A percentile compares a stretch with the other conserved stretches of the same genome.
Conservation (phyloP, 495 filamentous ascomycete species). For the Halenospora varia region DNA sequence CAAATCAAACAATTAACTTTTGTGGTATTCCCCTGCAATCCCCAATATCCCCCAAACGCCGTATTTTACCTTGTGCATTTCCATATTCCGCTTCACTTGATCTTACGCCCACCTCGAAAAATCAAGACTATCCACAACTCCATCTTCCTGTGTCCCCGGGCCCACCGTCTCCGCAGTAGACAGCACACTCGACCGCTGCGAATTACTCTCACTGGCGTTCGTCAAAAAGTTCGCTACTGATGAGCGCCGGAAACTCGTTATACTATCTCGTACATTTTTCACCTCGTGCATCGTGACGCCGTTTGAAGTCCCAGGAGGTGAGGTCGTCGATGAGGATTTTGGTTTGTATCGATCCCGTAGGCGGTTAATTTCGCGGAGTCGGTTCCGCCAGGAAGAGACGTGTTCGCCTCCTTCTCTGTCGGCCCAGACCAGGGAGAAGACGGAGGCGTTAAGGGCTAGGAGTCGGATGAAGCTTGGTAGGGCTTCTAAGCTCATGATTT, state of each 20-base stretch:
- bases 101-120: constrained; percentile 57
- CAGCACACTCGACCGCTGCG: constrained; percentile 47
- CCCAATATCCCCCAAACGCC: neutral
- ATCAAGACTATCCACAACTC: constrained; percentile 51
- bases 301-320: constrained; percentile 36
- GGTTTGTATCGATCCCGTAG: constrained; percentile 62
- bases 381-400: constrained; percentile 82
- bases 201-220: constrained; percentile 40
- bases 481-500: constrained; percentile 74
- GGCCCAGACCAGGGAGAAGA: constrained; percentile 85
- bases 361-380: constrained; percentile 77
- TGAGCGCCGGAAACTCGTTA: constrained; percentile 43
- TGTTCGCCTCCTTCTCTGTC: constrained; percentile 78
- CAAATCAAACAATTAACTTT: neutral
- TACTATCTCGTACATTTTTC: constrained; percentile 45
- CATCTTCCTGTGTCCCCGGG: constrained; percentile 35
- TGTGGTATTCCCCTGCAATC: neutral
- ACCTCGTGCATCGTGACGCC: constrained; percentile 13
- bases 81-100: too few species aligned
- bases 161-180: constrained; percentile 44
- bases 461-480: constrained; percentile 86
- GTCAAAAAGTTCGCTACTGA: constrained; percentile 55
- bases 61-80: neutral
- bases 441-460: constrained; percentile 87
- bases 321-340: constrained; percentile 16